A percentile compares a stretch with the other conserved stretches of the same genome.
phyloP scores from a whole-genome alignment of 768 basidiomycete genomes.

The Vararia minispora region DNA sequence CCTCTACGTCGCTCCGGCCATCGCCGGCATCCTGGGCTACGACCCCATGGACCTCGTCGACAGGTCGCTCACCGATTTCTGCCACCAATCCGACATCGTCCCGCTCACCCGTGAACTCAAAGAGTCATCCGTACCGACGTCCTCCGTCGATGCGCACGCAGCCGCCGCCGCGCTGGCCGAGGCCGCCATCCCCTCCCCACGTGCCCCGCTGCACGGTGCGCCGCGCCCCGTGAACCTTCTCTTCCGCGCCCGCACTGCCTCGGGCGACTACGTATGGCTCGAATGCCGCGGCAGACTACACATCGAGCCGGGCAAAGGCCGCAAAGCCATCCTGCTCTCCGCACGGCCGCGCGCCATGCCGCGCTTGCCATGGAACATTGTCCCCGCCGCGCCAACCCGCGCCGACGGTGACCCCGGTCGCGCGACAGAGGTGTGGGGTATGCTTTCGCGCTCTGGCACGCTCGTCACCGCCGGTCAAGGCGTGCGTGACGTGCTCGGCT shows the following conservation, averaged over 20 bases:
- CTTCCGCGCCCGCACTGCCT: conserved; percentile 69
- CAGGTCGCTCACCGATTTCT: conserved; percentile 65
- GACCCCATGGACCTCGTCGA: conserved; percentile 77
- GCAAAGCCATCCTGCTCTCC: conserved; percentile 89
- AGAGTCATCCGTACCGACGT: conserved; percentile 34
- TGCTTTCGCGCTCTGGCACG: conserved; percentile 32
- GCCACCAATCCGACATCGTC: conserved; percentile 84
- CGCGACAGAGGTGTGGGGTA: conserved; percentile 43
- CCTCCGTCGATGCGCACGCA: conserved; percentile 6
- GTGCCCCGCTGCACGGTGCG: conserved; percentile 5
- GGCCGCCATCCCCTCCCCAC: conserved; percentile 8
- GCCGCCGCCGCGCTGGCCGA: conserved; percentile 13
- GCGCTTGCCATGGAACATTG: conserved; percentile 44
- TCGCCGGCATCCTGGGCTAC: conserved; percentile 74
- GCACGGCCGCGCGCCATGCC: conserved; percentile 68
- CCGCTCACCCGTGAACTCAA: conserved; percentile 90
- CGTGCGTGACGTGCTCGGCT: conserved; percentile 56
- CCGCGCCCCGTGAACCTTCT: conserved; percentile 71
- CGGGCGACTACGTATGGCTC: conserved; percentile 70
- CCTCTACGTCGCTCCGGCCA: conserved; percentile 82
- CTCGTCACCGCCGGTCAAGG: conserved; percentile 40
- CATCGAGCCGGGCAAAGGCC: conserved; percentile 86
- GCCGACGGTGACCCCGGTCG: conserved; percentile 14
- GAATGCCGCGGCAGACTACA: conserved; percentile 85
- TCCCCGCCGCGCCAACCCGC: conserved; percentile 25